These are phyloP conservation scores for Pseudozyma sp. DNA, from an alignment of 1,284 basidiomycete genomes.

Conservation along the genomic window DNA sequence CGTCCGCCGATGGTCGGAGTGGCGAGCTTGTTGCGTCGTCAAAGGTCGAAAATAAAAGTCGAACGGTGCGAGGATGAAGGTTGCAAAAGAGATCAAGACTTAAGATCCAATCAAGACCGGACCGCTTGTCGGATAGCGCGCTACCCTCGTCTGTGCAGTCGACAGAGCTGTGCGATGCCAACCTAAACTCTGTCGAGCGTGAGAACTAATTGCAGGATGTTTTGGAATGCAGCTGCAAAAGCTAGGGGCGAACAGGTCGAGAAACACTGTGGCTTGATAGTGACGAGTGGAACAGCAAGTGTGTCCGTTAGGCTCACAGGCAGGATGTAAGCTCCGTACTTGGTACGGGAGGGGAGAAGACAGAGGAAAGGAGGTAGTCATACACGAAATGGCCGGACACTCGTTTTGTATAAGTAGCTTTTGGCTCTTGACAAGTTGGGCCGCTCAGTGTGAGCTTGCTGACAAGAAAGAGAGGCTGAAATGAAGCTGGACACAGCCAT, in stretches of 20 bases:
- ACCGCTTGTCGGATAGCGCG: constrained; percentile 10
- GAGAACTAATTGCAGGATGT: neutral
- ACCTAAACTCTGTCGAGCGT: constrained; percentile 1
- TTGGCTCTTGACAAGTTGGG: neutral
- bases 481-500: constrained; percentile 30
- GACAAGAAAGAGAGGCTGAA: constrained; percentile 1
- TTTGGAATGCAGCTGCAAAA: neutral
- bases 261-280: too few relatives aligned
- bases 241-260: neutral
- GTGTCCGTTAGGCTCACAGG: too few relatives aligned
- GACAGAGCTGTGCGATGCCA: neutral
- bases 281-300: too few relatives aligned
- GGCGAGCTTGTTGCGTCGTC: constrained; percentile 8
- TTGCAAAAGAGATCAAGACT: neutral
- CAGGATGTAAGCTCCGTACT: neutral
- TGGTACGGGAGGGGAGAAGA: neutral
- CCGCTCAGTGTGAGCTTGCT: too few relatives aligned
- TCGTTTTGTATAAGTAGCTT: constrained; percentile 23
- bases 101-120: neutral
- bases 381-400: neutral
- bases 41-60: constrained; percentile 15
- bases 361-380: neutral
- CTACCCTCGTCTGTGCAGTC: neutral
- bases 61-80: constrained; percentile 1
- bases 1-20: constrained; percentile 14